Base-by-base conservation (phyloP, 257 asterid genomes). In the Nicotiana paniculata region DNA sequence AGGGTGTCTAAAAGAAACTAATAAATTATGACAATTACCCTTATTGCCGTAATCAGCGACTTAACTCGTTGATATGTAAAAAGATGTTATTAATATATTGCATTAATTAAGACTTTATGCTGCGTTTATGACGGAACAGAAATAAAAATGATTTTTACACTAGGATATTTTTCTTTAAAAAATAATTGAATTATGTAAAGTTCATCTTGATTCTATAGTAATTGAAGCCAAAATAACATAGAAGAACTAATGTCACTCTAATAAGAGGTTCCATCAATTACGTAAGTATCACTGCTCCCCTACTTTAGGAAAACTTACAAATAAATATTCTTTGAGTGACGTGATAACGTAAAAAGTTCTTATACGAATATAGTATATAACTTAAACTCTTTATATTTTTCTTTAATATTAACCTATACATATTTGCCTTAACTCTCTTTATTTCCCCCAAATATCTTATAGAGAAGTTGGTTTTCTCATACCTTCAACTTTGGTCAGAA, bases 1-100 rank as follows among this genome's bases (percentile, higher is more conserved):
- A 63, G 75, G 81, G 61, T 77, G 83, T 65, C 80, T 17, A 28
- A 54, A 46, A 43, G 46, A 61, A 33, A 72, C 37, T 3, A 32
- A 63, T 61, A 51, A 86, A 80, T 81, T 85, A 83, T 82, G 88
- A 84, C 83, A 81, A 48, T 82, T 82, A 81, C 80, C 76, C 79
- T 66, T 78, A 75, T 81, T 86, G 92, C 88, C 88, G 87, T 87
- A 83, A 88, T 88, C 83, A 82, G 57, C 84, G 89, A 86, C 88
- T 81, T 74, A 30, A 51, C 24, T 62, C 37, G 74, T 85, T 88
- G 87, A 72, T 81, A 77, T 11, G 48, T 48, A 16, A 46, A n/a
- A 46, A n/a, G 11, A 10, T 74, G 39, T 24, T 74, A 72, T 70
- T 86, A 85, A 32, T 83, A 77, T 58, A n/a, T 18, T 24, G 43